A percentile compares a stretch with the other conserved stretches of the same genome.
phyloP scores from a whole-genome alignment of 169 alveolate genomes.

The Plasmodium gaboni region DNA sequence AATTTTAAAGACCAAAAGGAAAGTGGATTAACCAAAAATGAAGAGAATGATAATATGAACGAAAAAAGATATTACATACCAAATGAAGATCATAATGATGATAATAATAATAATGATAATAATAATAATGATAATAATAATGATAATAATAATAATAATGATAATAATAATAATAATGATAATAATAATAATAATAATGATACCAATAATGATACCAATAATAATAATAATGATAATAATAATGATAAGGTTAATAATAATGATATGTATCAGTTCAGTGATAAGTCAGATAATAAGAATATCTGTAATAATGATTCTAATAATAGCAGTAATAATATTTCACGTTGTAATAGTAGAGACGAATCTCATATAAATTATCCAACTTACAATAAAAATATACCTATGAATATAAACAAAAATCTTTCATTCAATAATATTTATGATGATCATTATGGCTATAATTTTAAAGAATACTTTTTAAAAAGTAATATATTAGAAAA shows the following conservation, averaged over 20 bases:
- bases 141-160: background rate
- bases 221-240: background rate
- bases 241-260: background rate
- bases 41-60: background rate
- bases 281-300: background rate
- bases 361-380: background rate
- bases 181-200: no score
- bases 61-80: background rate
- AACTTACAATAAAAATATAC: background rate
- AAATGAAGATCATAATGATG: background rate
- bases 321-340: background rate
- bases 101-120: background rate
- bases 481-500: slow-evolving; percentile 66
- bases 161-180: background rate
- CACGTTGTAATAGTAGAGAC: background rate
- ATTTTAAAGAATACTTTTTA: slow-evolving; percentile 55
- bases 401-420: background rate
- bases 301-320: background rate
- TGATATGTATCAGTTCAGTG: background rate
- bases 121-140: background rate
- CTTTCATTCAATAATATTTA: slow-evolving; percentile 6
- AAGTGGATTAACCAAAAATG: background rate
- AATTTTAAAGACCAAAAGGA: slow-evolving; percentile 3
- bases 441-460: slow-evolving; percentile 66
- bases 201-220: no score